These are phyloP conservation scores for Neonectria hederae DNA, from an alignment of 2,329 filamentous ascomycete genomes.

Conservation along the genomic window DNA sequence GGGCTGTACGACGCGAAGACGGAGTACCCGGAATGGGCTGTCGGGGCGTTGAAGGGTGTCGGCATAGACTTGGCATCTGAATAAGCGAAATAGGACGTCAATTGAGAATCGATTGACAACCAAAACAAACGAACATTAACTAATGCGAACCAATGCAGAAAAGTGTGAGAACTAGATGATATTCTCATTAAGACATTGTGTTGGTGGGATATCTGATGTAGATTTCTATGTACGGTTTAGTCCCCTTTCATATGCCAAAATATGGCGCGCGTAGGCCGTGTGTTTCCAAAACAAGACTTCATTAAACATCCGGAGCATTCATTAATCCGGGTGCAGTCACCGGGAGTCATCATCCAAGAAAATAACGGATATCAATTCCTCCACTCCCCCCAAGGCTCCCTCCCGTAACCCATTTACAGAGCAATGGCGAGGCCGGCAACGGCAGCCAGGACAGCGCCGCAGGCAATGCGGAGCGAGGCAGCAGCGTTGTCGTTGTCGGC, in stretches of 20 bases:
- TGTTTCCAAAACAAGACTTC: constrained; percentile 27
- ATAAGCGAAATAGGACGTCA: constrained; percentile 27
- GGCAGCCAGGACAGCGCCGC: constrained; percentile 36
- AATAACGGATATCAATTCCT: constrained; percentile 8
- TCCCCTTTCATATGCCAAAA: constrained; percentile 24
- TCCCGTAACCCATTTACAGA: constrained; percentile 29
- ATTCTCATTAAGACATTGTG: constrained; percentile 1
- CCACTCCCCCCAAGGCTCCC: background rate
- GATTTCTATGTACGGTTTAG: constrained; percentile 35
- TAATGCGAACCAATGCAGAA: background rate
- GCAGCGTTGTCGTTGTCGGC: constrained; percentile 30
- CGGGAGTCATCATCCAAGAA: constrained; percentile 12
- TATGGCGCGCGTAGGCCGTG: constrained; percentile 19
- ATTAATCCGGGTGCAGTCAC: constrained; percentile 27
- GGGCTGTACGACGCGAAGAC: constrained; percentile 70
- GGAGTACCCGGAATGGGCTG: constrained; percentile 85
- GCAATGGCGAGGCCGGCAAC: constrained; percentile 35
- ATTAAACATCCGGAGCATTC: constrained; percentile 37
- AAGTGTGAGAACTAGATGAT: background rate
- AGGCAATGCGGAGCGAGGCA: constrained; percentile 30
- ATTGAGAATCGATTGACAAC: background rate
- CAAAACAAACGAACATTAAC: background rate
- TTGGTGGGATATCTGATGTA: constrained; percentile 26
- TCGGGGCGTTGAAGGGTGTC: constrained; percentile 80
- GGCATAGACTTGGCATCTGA: constrained; percentile 69